Evolutionary conservation across 495 filamentous ascomycete species (phyloP).

Genomic region (Peziza echinospora): DNA sequence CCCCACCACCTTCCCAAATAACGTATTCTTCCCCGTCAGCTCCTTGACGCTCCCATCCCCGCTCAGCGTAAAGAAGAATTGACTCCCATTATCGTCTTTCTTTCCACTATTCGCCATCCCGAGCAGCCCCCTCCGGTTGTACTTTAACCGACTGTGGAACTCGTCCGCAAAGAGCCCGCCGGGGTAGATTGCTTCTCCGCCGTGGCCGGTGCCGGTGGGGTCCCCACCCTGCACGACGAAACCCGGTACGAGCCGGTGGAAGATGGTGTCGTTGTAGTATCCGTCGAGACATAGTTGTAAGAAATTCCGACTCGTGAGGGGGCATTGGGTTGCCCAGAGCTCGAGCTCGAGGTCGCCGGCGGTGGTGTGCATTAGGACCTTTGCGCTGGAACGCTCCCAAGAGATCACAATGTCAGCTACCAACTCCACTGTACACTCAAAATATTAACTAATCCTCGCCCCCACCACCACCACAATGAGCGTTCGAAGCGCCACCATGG

Average conservation of each 20-base stretch:
- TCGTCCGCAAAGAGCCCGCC: conserved; percentile 71
- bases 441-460: too few relatives aligned
- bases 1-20: conserved; percentile 82
- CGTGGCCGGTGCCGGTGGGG: conserved; percentile 63
- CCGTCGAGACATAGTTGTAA: conserved; percentile 84
- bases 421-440: too few relatives aligned
- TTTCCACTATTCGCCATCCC: conserved; percentile 72
- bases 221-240: conserved; percentile 91
- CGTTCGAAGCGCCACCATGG: conserved; percentile 22
- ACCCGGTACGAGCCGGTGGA: conserved; percentile 76
- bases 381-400: too few relatives aligned
- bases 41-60: conserved; percentile 63
- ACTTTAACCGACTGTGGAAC: conserved; percentile 75
- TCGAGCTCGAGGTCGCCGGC: conserved; percentile 72
- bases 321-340: conserved; percentile 83
- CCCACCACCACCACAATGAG: too few relatives aligned
- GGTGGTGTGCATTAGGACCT: conserved; percentile 72
- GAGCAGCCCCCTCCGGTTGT: conserved; percentile 72
- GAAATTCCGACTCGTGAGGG: conserved; percentile 82
- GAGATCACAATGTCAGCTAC: too few relatives aligned
- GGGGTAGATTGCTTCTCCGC: conserved; percentile 79
- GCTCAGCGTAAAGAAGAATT: conserved; percentile 87
- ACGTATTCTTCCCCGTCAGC: conserved; percentile 67
- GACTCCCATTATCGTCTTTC: conserved; percentile 69
- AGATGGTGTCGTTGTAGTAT: conserved; percentile 80